Evolutionary conservation across 495 filamentous ascomycete genomes (phyloP).

Genomic region (Penicillium herquei): DNA sequence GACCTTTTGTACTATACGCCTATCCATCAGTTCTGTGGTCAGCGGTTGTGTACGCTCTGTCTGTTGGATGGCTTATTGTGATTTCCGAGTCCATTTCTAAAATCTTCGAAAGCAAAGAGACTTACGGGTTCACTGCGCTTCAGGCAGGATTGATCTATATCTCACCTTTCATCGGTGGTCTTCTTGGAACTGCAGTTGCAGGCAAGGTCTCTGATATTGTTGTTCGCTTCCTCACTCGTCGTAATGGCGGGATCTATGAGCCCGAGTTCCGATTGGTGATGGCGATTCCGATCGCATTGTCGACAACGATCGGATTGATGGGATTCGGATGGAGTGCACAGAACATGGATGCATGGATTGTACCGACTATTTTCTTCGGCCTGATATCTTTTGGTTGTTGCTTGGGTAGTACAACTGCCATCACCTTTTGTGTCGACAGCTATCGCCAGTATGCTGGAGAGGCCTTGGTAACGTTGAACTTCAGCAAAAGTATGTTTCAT

Average conservation of each 20-base stretch:
- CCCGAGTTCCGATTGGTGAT: conserved; percentile 94
- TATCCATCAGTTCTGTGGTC: conserved; percentile 95
- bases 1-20: conserved; percentile 81
- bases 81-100: conserved; percentile 81
- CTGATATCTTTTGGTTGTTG: conserved; percentile 92
- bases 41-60: conserved; percentile 78
- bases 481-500: conserved; percentile 72
- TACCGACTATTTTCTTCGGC: conserved; percentile 91
- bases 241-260: conserved; percentile 93
- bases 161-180: conserved; percentile 82
- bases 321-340: conserved; percentile 90
- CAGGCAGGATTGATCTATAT: conserved; percentile 86
- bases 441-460: conserved; percentile 94
- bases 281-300: conserved; percentile 75
- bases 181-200: conserved; percentile 87
- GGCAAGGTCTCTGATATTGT: conserved; percentile 86
- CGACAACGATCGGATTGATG: conserved; percentile 83
- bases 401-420: conserved; percentile 87
- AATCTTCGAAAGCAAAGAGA: conserved; percentile 64
- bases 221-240: conserved; percentile 70
- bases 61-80: conserved; percentile 94
- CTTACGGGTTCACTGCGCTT: conserved; percentile 77
- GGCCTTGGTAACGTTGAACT: conserved; percentile 91
- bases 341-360: conserved; percentile 75
- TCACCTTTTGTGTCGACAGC: conserved; percentile 92